A percentile compares a stretch with the other conserved stretches of the same genome.
Evolutionary conservation across 805 yeast species (phyloP).

Genomic region (Jamesozyma rosinii): DNA sequence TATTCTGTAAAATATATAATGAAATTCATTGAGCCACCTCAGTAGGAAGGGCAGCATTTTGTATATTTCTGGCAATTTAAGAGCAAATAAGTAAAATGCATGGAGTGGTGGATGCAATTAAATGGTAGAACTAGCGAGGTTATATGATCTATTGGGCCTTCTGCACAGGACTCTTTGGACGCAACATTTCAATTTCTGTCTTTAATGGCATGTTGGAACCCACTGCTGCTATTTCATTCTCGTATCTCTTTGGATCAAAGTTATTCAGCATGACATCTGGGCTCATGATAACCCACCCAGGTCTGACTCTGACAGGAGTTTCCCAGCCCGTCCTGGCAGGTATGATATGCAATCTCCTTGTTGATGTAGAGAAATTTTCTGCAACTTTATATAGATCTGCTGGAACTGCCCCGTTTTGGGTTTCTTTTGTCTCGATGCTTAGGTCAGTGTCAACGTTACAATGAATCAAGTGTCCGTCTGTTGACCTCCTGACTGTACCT

Average conservation of each 20-base stretch:
- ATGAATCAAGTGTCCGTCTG: conserved; percentile 76
- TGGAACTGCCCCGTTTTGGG: conserved; percentile 50
- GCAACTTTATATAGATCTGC: conserved; percentile 69
- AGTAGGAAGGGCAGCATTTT: too few relatives aligned
- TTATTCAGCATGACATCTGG: conserved; percentile 76
- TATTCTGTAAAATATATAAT: too few relatives aligned
- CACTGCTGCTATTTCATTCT: conserved; percentile 34
- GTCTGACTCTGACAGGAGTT: conserved; percentile 55
- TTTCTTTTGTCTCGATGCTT: conserved; percentile 47
- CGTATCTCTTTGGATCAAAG: conserved; percentile 43
- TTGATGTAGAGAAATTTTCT: conserved; percentile 80
- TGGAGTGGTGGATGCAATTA: neutral
- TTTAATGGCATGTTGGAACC: conserved; percentile 57
- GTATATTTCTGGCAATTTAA: too few relatives aligned
- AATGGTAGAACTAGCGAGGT: too few relatives aligned
- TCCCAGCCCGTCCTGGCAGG: conserved; percentile 63
- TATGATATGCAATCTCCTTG: conserved; percentile 73
- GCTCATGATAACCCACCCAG: conserved; percentile 86
- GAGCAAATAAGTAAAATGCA: too few relatives aligned
- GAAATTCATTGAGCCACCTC: too few relatives aligned
- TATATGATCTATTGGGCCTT: conserved; percentile 9
- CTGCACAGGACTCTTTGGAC: conserved; percentile 72
- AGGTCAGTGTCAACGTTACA: conserved; percentile 90
- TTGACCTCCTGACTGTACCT: conserved; percentile 82
- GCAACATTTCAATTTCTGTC: conserved; percentile 63